phyloP scores from a whole-genome alignment of 805 yeast genomes.

The Sugiyamaella boreocaroliniensis region DNA sequence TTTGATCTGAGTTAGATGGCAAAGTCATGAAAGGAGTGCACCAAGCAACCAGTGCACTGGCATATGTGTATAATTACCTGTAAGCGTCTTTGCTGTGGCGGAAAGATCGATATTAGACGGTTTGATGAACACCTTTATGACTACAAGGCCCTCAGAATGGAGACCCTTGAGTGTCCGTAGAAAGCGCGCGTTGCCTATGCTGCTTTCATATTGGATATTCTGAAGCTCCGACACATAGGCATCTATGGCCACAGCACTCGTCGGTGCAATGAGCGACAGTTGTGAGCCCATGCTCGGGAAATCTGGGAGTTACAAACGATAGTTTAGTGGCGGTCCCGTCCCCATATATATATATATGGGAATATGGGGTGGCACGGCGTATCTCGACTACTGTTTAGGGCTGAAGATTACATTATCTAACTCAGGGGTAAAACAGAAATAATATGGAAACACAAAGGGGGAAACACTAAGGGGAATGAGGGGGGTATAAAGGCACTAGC shows the following conservation, averaged over 20 bases:
- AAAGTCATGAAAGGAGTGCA: no score
- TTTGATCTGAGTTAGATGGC: slow-evolving; percentile 18
- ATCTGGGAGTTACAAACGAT: neutral
- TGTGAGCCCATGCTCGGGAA: slow-evolving; percentile 69
- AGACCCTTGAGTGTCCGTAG: slow-evolving; percentile 78
- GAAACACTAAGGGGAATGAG: no score
- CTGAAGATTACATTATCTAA: neutral
- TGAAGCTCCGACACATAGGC: slow-evolving; percentile 80
- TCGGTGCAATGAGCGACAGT: slow-evolving; percentile 77
- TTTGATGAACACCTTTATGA: slow-evolving; percentile 77
- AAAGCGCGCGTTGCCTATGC: slow-evolving; percentile 74
- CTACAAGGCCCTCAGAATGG: slow-evolving; percentile 63
- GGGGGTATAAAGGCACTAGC: no score
- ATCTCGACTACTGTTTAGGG: no score
- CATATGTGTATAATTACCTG: slow-evolving; percentile 16
- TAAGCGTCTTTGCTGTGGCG: slow-evolving; percentile 18
- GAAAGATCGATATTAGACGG: slow-evolving; percentile 39
- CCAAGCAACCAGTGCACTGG: neutral
- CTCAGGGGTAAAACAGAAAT: neutral
- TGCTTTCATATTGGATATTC: slow-evolving; percentile 65
- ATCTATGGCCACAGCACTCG: slow-evolving; percentile 85
- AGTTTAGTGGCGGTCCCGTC: neutral
- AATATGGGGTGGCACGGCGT: neutral
- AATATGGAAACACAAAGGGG: neutral
- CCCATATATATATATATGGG: neutral